These are phyloP conservation scores for Ambrosia artemisiifolia DNA, from an alignment of 129 eudicot species.

Conservation along the genomic window DNA sequence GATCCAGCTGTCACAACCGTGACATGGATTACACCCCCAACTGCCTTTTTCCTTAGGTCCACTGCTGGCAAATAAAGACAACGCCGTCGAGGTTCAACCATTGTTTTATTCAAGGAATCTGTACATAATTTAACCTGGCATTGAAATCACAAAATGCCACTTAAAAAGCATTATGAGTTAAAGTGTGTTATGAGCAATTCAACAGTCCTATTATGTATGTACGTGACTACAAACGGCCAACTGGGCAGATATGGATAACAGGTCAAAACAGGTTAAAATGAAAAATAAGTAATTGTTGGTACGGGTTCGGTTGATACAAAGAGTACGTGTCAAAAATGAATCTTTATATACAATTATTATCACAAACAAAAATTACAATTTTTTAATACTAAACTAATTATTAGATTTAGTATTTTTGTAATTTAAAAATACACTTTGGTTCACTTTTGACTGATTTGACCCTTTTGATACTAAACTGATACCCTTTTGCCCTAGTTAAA, in stretches of 20 bases:
- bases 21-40: slow-evolving; percentile 72
- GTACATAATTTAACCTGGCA: slow-evolving; percentile 65
- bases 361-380: not conserved
- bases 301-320: not conserved
- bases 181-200: not conserved
- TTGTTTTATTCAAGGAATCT: slow-evolving; percentile 72
- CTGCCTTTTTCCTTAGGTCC: slow-evolving; percentile 72
- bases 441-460: not conserved
- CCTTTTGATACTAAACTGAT: not conserved
- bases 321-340: not conserved
- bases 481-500: not conserved
- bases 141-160: not conserved
- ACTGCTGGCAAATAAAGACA: slow-evolving; percentile 70
- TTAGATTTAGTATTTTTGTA: not conserved
- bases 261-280: not conserved
- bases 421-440: not conserved
- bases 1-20: slow-evolving; percentile 74
- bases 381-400: not conserved
- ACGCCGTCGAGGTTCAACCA: slow-evolving; percentile 97
- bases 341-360: not conserved
- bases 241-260: not conserved
- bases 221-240: not conserved
- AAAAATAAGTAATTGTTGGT: not conserved
- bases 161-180: not conserved
- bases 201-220: not conserved